These are phyloP conservation scores for Platismatia glauca DNA, from an alignment of 495 filamentous ascomycete species.

Conservation along the genomic window DNA sequence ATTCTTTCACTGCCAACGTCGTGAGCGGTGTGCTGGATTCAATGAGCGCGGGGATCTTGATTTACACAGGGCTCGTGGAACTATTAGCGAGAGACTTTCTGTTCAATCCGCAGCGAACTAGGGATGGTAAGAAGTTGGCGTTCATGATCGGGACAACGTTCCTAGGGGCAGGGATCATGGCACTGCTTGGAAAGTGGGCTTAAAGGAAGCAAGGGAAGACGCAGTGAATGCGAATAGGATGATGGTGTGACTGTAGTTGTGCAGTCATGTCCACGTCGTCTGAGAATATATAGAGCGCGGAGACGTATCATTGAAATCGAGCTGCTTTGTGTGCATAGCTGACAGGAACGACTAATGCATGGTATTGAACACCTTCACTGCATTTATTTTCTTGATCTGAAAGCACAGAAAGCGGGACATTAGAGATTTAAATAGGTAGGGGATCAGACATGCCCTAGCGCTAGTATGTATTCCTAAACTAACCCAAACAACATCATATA, in stretches of 20 bases:
- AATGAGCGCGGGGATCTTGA: slow-evolving; percentile 38
- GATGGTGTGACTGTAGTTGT: background rate
- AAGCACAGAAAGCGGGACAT: too few relatives aligned
- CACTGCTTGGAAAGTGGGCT: slow-evolving; percentile 40
- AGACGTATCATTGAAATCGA: too few relatives aligned
- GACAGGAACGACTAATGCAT: too few relatives aligned
- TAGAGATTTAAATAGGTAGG: too few relatives aligned
- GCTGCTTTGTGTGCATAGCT: too few relatives aligned
- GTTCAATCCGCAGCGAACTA: slow-evolving; percentile 35
- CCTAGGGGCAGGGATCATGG: slow-evolving; percentile 35
- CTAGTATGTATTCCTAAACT: too few relatives aligned
- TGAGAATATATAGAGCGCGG: too few relatives aligned
- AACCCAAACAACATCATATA: too few relatives aligned
- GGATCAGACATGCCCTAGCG: too few relatives aligned
- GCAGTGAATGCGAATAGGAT: background rate
- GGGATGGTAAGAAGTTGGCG: slow-evolving; percentile 28
- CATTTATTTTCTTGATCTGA: too few relatives aligned
- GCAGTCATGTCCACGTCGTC: too few relatives aligned
- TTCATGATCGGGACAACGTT: slow-evolving; percentile 31
- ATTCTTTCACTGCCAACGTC: slow-evolving; percentile 31
- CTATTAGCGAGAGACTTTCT: slow-evolving; percentile 41
- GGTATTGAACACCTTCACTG: too few relatives aligned
- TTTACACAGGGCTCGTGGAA: slow-evolving; percentile 41
- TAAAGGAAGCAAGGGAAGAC: background rate
- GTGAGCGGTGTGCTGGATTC: slow-evolving; percentile 38